A percentile compares a stretch with the other conserved stretches of the same genome.
Evolutionary conservation across 2,329 filamentous ascomycete species (phyloP).

Genomic region (Fusarium sp.): DNA sequence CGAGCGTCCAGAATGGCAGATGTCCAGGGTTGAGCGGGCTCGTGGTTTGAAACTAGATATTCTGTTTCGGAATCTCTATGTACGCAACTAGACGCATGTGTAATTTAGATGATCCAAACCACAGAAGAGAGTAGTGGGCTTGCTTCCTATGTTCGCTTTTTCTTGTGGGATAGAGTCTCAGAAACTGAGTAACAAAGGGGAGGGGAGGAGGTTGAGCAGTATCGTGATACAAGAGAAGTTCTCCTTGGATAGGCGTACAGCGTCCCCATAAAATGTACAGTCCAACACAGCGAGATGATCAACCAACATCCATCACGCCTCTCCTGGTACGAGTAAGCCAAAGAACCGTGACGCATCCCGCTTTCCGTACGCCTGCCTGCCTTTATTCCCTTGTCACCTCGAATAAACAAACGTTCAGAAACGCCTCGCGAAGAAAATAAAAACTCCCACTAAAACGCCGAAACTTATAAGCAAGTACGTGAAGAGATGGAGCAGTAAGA

Average conservation of each 20-base stretch:
- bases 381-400: neutral
- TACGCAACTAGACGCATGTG: neutral
- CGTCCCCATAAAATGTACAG: conserved; percentile 27
- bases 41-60: neutral
- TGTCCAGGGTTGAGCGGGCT: conserved; percentile 11
- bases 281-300: neutral
- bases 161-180: conserved; percentile 24
- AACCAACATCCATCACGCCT: neutral
- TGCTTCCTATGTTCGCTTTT: conserved; percentile 13
- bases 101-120: neutral
- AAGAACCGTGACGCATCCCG: conserved; percentile 10
- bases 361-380: conserved; percentile 9
- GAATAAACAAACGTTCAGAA: too few species aligned
- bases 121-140: conserved; percentile 22
- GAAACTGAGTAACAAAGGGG: conserved; percentile 25
- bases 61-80: neutral
- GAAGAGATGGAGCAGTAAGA: conserved; percentile 18
- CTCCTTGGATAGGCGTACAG: conserved; percentile 18
- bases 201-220: conserved; percentile 22
- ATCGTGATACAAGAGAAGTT: conserved; percentile 39
- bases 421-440: conserved; percentile 13
- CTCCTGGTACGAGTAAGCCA: neutral
- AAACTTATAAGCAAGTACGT: conserved; percentile 15
- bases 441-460: conserved; percentile 30
- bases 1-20: neutral